Base-by-base conservation (phyloP, 2,329 filamentous ascomycete genomes). In the Paracamarosporium sp. region DNA sequence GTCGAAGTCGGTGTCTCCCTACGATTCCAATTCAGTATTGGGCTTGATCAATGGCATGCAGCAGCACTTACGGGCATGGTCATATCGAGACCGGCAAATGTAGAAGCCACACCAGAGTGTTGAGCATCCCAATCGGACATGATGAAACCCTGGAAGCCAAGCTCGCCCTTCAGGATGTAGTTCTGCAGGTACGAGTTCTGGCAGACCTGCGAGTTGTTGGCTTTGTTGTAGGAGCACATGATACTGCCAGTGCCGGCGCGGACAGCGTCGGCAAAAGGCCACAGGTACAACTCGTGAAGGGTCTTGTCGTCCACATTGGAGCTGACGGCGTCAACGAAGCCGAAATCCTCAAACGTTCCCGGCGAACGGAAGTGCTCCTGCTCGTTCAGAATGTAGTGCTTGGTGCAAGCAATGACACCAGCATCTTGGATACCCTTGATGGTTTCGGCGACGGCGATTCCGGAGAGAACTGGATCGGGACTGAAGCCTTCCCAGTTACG, bases 151-250 rank as follows among this genome's bases (percentile, higher is more conserved):
- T 92, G 90, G 78, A 94, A 94, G 40, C 90, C 90, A 0, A 94
- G 82, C 76, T 95, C 91, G 27, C 85, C 84, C 79, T 95, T 95
- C 65, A 95, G 81, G 2, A 95, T 78, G 43, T 88, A 86, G 71
- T 95, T 95, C 64, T 92, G 78, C 9, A 90, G 76, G 68, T 90
- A 88, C 28, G 88, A 90, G 79, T 95, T 95, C 69, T 94, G 90
- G 77, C 92, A 95, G 20, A 78, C 84, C 65, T 92, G 92, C 7
- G 87, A 91, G 76, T 92, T 92, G 80, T 96, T 96, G 76, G 93
- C 73, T 69, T 91, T 89, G 68, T 92, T 87, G 80, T 92, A 92
- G 0, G 87, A 87, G 73, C 83, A 84, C 82, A 83, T 83, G 70
- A 83, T 79, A 11, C 78, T 72, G 5, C 78, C 81, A 55, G 81